A percentile compares a stretch with the other conserved stretches of the same genome.
Evolutionary conservation across 768 basidiomycete species (phyloP).

Genomic region (Crassisporium funariophilum): DNA sequence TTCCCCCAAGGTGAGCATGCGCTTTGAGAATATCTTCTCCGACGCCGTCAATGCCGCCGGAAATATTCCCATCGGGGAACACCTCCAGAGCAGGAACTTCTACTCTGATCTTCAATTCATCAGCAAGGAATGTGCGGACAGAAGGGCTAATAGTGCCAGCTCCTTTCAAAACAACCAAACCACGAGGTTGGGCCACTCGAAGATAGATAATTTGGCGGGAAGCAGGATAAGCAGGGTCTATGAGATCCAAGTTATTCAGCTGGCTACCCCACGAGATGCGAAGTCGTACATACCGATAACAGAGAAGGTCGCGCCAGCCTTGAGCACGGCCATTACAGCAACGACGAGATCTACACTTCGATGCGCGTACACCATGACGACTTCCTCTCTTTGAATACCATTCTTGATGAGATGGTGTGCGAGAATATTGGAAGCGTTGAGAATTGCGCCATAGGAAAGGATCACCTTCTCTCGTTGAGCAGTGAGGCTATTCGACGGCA

Average conservation of each 20-base stretch:
- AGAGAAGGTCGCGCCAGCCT: slow-evolving; percentile 95
- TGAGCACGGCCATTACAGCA: slow-evolving; percentile 94
- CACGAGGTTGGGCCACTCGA: slow-evolving; percentile 89
- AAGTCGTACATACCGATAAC: slow-evolving; percentile 78
- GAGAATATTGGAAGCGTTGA: slow-evolving; percentile 83
- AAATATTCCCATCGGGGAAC: slow-evolving; percentile 58
- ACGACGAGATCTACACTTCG: slow-evolving; percentile 96
- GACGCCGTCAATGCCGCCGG: slow-evolving; percentile 55
- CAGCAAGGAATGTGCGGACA: slow-evolving; percentile 80
- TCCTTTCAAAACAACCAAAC: slow-evolving; percentile 85
- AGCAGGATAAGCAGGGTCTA: slow-evolving; percentile 96
- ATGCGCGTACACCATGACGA: slow-evolving; percentile 97
- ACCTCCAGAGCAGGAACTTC: slow-evolving; percentile 91
- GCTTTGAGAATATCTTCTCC: slow-evolving; percentile 62
- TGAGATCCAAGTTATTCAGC: background rate
- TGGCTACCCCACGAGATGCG: background rate
- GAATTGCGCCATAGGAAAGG: slow-evolving; percentile 82
- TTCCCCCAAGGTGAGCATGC: slow-evolving; percentile 56
- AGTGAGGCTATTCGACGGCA: slow-evolving; percentile 44
- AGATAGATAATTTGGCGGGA: slow-evolving; percentile 92
- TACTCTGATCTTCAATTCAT: slow-evolving; percentile 81
- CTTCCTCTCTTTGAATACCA: slow-evolving; percentile 90
- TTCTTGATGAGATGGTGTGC: slow-evolving; percentile 86
- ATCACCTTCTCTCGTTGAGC: slow-evolving; percentile 53
- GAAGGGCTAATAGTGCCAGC: slow-evolving; percentile 80